Evolutionary conservation across 768 basidiomycete species (phyloP).

Genomic region (Mycena kentingensis): DNA sequence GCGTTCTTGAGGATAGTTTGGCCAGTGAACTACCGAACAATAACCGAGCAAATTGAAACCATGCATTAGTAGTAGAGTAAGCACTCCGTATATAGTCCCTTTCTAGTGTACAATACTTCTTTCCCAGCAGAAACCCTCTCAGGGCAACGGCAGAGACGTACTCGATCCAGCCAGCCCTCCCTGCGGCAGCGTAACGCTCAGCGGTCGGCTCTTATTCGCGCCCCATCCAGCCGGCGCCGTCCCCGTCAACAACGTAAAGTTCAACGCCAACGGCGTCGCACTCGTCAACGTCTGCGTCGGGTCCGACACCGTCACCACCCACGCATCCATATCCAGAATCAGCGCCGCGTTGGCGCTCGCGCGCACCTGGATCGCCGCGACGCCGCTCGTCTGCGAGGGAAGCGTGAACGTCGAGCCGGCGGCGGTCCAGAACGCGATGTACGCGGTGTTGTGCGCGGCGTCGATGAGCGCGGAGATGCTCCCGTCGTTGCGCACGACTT

Average conservation of each 20-base stretch:
- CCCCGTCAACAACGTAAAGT: slow-evolving; percentile 27
- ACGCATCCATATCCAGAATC: slow-evolving; percentile 35
- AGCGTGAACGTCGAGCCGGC: slow-evolving; percentile 39
- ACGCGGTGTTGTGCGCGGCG: slow-evolving; percentile 33
- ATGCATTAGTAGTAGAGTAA: no score
- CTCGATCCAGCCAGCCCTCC: slow-evolving; percentile 31
- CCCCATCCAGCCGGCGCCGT: slow-evolving; percentile 29
- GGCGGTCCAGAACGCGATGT: slow-evolving; percentile 50
- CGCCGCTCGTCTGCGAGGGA: slow-evolving; percentile 24
- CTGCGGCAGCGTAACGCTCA: slow-evolving; percentile 27
- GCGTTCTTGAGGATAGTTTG: no score
- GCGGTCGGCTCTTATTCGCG: slow-evolving; percentile 34
- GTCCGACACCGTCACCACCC: slow-evolving; percentile 48
- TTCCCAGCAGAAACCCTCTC: not conserved
- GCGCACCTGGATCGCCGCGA: slow-evolving; percentile 34
- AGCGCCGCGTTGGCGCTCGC: slow-evolving; percentile 37
- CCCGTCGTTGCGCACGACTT: slow-evolving; percentile 36
- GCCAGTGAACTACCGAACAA: no score
- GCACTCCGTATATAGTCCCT: no score
- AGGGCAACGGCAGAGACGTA: slow-evolving; percentile 21
- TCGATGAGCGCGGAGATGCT: slow-evolving; percentile 46
- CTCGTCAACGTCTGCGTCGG: slow-evolving; percentile 44
- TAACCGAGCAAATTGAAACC: no score
- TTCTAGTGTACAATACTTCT: no score
- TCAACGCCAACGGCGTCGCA: slow-evolving; percentile 27